Evolutionary conservation across 2,329 filamentous ascomycete species (phyloP), one percentile per base, ranked within the genome.

Genomic region (Alternaria gansuensis): DNA sequence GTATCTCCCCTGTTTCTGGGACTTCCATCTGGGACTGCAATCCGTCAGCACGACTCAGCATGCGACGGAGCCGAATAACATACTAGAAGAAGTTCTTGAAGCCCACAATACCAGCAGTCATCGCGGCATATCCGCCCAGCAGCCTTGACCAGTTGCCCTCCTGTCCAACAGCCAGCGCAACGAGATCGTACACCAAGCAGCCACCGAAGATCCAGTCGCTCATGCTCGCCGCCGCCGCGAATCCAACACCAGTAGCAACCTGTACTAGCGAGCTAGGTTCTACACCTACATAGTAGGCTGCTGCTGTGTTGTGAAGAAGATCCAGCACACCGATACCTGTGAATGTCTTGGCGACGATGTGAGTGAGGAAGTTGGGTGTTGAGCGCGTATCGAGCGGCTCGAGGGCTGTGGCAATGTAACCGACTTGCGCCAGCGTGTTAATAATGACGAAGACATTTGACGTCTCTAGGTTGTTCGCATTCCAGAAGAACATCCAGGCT

Each of bases 401-500:
- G 8, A 85, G 80, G 33, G 81, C 76, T 0, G 75, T 80, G 40
- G 81, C 80, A 17, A 86, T 78, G 71, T 85, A 87, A 67, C 77
- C 82, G 3, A 88, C 76, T 68, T 88, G 85, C 1, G 81, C 75
- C 31, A 84, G 60, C 14, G 83, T 84, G 68, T 87, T 88, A 46
- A 83, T 72, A 21, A 82, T 71, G 40, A 87, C 85, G 64, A 87
- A 87, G 31, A 84, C 63, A 65, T 87, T 85, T 26, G 82, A 77
- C 0, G 80, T 79, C 54, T 82, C 79, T 5, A 88, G 78, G 23
- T 81, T 69, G 3, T 80, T 79, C 1, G 78, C 65, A 65, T 87
- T 87, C 85, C 85, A 88, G 77, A 86, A 87, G 65, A 87, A 80
- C 84, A 87, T 86, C 85, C 85, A 86, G 3, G 81, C 80, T 81